These are phyloP conservation scores for Spathaspora arborariae DNA, from an alignment of 805 yeast species.

Conservation along the genomic window DNA sequence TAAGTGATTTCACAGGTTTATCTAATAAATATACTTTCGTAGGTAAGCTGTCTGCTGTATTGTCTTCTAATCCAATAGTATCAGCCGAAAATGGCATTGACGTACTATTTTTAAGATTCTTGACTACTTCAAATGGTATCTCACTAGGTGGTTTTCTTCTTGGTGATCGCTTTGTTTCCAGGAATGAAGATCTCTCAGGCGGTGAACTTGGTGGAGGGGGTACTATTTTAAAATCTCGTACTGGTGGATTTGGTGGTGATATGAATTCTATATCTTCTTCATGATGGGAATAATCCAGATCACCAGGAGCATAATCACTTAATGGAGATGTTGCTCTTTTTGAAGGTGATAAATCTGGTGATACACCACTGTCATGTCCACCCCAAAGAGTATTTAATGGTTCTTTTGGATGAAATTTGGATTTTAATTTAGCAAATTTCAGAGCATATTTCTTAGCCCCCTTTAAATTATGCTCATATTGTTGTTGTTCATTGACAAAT, in stretches of 20 bases:
- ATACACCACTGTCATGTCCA: constrained; percentile 1
- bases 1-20: constrained; percentile 29
- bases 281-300: not conserved
- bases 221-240: constrained; percentile 1
- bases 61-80: constrained; percentile 32
- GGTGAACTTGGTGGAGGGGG: constrained; percentile 28
- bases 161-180: constrained; percentile 9
- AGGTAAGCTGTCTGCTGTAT: constrained; percentile 16
- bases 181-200: constrained; percentile 1
- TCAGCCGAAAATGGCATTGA: constrained; percentile 42
- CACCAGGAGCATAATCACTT: constrained; percentile 14
- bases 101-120: constrained; percentile 9
- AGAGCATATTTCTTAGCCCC: constrained; percentile 19
- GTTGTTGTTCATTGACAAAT: constrained; percentile 9
- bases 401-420: constrained; percentile 31
- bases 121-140: not conserved
- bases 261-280: not conserved
- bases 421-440: constrained; percentile 29
- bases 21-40: constrained; percentile 35
- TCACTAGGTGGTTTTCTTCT: constrained; percentile 21
- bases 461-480: constrained; percentile 11
- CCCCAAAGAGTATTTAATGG: constrained; percentile 27
- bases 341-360: not conserved
- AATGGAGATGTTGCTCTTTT: constrained; percentile 17
- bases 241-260: constrained; percentile 1